Evolutionary conservation across 2,329 filamentous ascomycete species (phyloP).

Genomic region (Zymoseptoria crescenta): DNA sequence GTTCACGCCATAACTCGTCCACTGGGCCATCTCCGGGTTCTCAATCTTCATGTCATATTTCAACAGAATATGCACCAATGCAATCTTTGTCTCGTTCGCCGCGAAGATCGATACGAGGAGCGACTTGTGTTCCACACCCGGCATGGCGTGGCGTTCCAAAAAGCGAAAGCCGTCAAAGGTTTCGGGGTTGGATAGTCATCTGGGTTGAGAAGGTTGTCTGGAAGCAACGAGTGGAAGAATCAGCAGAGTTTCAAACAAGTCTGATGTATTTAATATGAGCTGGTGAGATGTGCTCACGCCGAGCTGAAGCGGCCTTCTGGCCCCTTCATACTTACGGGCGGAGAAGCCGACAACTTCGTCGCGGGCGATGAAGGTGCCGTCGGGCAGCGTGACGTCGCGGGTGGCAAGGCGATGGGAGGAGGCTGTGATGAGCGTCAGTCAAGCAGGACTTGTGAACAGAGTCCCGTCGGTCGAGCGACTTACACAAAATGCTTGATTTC

Average conservation of each 20-base stretch:
- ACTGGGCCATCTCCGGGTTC: conserved; percentile 6
- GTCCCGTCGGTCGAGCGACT: background rate
- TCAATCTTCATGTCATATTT: conserved; percentile 30
- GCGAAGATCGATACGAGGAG: conserved; percentile 26
- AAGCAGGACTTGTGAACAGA: background rate
- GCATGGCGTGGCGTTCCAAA: conserved; percentile 12
- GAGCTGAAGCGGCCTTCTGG: background rate
- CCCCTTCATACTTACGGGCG: background rate
- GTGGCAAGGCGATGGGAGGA: conserved; percentile 14
- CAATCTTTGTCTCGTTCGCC: conserved; percentile 29
- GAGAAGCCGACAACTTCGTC: conserved; percentile 16
- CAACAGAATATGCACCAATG: conserved; percentile 26
- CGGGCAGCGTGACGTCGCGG: conserved; percentile 20
- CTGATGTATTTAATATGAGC: background rate
- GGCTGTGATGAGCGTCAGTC: background rate
- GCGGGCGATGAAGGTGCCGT: conserved; percentile 21
- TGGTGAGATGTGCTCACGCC: background rate
- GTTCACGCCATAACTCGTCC: conserved; percentile 3
- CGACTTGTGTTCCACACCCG: conserved; percentile 17
- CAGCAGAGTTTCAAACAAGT: background rate
- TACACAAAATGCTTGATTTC: conserved; percentile 11
- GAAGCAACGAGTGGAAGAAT: background rate
- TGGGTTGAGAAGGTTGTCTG: conserved; percentile 8
- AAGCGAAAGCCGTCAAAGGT: conserved; percentile 22
- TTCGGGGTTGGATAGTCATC: conserved; percentile 14